A percentile compares a stretch with the other conserved stretches of the same genome.
Conservation (phyloP, 768 basidiomycete species). For the Russula sp. region DNA sequence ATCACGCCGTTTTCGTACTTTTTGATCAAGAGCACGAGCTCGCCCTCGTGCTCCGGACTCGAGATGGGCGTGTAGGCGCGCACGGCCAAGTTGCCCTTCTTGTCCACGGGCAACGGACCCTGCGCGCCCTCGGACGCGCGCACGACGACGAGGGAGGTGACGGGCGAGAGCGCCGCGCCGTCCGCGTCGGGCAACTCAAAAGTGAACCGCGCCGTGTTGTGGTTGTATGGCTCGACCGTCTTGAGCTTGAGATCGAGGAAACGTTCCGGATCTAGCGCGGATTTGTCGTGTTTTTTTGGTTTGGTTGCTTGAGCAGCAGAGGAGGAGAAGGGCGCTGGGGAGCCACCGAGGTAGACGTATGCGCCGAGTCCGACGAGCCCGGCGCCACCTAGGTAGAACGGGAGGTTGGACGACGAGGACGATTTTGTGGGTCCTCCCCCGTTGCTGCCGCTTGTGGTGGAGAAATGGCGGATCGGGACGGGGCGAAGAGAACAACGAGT, state of each 20-base stretch:
- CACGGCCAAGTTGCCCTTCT: conserved; percentile 80
- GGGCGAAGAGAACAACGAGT: conserved; percentile 5
- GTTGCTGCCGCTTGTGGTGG: conserved; percentile 40
- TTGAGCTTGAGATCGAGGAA: conserved; percentile 79
- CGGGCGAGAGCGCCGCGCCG: conserved; percentile 67
- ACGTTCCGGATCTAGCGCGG: conserved; percentile 66
- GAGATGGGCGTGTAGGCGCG: conserved; percentile 95
- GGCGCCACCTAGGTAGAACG: conserved; percentile 41
- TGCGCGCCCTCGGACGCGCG: conserved; percentile 57
- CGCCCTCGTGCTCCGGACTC: conserved; percentile 61
- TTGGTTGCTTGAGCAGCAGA: conserved; percentile 8
- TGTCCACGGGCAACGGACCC: conserved; percentile 43
- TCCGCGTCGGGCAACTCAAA: conserved; percentile 70
- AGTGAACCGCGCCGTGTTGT: conserved; percentile 82
- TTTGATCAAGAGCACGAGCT: conserved; percentile 78
- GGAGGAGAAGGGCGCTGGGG: conserved; percentile 13
- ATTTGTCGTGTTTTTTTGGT: conserved; percentile 46
- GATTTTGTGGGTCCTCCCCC: conserved; percentile 34
- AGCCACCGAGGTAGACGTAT: conserved; percentile 44
- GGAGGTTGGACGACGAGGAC: conserved; percentile 42
- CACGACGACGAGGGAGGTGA: conserved; percentile 73
- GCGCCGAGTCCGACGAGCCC: conserved; percentile 33
- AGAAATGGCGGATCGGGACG: conserved; percentile 36
- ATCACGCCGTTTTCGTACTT: conserved; percentile 76
- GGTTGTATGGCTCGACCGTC: conserved; percentile 80